Evolutionary conservation across 257 asterid species (phyloP), one percentile per base, ranked within the genome.

Genomic region (Salvia hispanica): DNA sequence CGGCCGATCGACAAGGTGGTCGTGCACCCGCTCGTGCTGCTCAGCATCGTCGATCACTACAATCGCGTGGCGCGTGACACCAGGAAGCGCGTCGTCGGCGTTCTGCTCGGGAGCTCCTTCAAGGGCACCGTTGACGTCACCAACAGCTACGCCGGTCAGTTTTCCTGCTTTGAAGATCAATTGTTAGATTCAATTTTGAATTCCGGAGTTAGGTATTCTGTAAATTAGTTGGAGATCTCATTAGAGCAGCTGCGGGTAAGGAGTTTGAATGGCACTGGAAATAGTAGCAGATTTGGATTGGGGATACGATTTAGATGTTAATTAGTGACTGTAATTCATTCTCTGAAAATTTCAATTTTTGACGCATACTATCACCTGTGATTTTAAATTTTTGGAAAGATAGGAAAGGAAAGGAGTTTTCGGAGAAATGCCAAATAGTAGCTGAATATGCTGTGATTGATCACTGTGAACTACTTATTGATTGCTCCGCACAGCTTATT

Each of bases 31-130:
- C 84, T 93, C 60, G 98, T 93, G 74, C 78, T 93, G 51, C 83
- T 93, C 34, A 93, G 97, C 85, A 85, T 86, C 78, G 98, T 93
- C 69, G 98, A 90, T 80, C 97, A 93, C 80, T 93, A 86, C 86
- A 93, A 93, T 13, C 80, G 98, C 53, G 98, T 90, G 70, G 97
- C 98, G 50, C 90, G 96, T 25, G 97, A 92, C 64, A 82, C 95
- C 34, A 83, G 82, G 84, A 90, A 90, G 74, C 94, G 96, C 57
- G 97, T 93, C 51, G 87, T 93, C 13, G 96, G 96, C 28, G 91
- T 93, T 80, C 81, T 90, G 43, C 96, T 93, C 18, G 97, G 98
- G 2, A 80, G 84, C 58, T 90, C 97, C 14, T 81, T 75, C 28
- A 86, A 84, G 75, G 98, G 98, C 79, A 90, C 92, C 54, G 96